phyloP scores from a whole-genome alignment of 1,284 basidiomycete genomes.

The Papiliotrema flavescens region DNA sequence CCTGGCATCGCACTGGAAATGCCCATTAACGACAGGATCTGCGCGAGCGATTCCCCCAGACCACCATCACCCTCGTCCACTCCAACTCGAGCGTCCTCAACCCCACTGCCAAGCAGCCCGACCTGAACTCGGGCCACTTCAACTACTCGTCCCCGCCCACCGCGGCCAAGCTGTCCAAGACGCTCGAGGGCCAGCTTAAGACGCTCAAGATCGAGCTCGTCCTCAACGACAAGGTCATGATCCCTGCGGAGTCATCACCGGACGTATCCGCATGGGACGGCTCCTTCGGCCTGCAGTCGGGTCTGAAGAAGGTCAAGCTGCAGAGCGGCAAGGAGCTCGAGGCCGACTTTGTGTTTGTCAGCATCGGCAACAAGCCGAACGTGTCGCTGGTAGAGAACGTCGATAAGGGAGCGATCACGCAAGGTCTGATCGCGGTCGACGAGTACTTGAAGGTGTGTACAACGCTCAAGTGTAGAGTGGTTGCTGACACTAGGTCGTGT shows the following conservation, averaged over 20 bases:
- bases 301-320: slow-evolving; percentile 31
- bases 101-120: slow-evolving; percentile 12
- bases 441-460: slow-evolving; percentile 30
- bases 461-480: background rate
- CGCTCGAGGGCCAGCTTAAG: slow-evolving; percentile 36
- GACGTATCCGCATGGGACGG: slow-evolving; percentile 29
- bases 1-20: too few species aligned
- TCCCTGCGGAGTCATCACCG: slow-evolving; percentile 13
- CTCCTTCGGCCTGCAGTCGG: slow-evolving; percentile 25
- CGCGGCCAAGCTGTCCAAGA: slow-evolving; percentile 28
- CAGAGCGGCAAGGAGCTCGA: slow-evolving; percentile 36
- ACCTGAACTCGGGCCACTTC: slow-evolving; percentile 7
- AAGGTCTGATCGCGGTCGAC: slow-evolving; percentile 43
- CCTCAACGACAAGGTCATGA: slow-evolving; percentile 38
- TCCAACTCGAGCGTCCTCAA: slow-evolving; percentile 22
- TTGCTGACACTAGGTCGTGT: slow-evolving; percentile 16
- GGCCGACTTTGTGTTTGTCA: slow-evolving; percentile 51
- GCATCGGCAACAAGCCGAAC: slow-evolving; percentile 49
- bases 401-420: slow-evolving; percentile 33
- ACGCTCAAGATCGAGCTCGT: slow-evolving; percentile 41
- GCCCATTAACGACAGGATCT: slow-evolving; percentile 25
- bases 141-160: slow-evolving; percentile 25
- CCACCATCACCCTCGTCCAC: slow-evolving; percentile 43
- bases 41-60: slow-evolving; percentile 29
- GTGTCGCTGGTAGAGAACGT: slow-evolving; percentile 34